Evolutionary conservation across 306 rosid genomes (phyloP), one percentile per base, ranked within the genome.

Genomic region (Begonia masoniana): DNA sequence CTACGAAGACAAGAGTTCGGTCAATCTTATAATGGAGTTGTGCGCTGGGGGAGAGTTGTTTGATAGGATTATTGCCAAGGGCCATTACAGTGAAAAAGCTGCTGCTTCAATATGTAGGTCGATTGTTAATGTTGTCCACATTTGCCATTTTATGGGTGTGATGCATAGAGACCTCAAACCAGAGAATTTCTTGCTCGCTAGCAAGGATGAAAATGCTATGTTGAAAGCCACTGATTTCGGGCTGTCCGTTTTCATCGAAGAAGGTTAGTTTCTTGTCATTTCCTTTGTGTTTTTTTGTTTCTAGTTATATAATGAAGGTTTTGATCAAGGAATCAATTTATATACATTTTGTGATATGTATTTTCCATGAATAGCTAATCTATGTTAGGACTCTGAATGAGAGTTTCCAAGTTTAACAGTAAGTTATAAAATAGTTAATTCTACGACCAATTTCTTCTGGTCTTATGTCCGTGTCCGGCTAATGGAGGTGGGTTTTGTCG

Each of bases 41-140:
- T 87, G 96, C 60, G 94, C 82, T 2, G 96, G 96, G 55, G 96
- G 94, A 15, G 94, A 87, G 58, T 86, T 87, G n/a, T 83, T 87
- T 63, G 96, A 87, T 63, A 70, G 94, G 76, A 83, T 87, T 47
- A 81, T 83, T 74, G 84, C 94, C 3, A 83, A 78, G 71, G 94
- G 94, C 0, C 82, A 76, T 31, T 87, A 83, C 41, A 78, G 65
- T 62, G 96, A 87, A 64, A 78, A 82, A 23, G 94, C 96, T 57
- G 85, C 96, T 17, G 82, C 91, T 71, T 75, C 83, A 12, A 68
- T 87, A 13, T 76, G 86, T 62, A 66, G 96, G 58, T 72, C 82
- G 2, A 70, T 87, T 68, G 94, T 87, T 55, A 83, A 73, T 47
- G 94, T 81, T 66, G 96, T 87, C 35, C 70, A 87, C 64, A 70